Conservation (phyloP, 441 rosid species). For the Biscutella laevigata region DNA sequence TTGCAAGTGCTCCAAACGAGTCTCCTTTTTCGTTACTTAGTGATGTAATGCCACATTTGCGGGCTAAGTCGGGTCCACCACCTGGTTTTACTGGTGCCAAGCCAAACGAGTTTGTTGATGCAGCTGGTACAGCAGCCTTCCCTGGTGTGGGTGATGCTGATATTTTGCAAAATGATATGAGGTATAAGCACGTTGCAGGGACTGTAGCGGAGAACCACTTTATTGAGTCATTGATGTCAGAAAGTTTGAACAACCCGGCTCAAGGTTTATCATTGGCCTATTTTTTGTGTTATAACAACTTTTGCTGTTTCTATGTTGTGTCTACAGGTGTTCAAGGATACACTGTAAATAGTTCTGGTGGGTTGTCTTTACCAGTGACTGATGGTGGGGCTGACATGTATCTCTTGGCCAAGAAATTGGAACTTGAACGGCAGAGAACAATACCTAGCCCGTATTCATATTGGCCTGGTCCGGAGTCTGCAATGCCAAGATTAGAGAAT, state of each 20-base stretch:
- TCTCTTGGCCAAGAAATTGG: slow-evolving; percentile 66
- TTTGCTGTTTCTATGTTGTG: slow-evolving; percentile 18
- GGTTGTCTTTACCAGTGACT: slow-evolving; percentile 35
- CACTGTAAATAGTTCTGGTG: slow-evolving; percentile 41
- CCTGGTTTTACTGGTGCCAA: slow-evolving; percentile 76
- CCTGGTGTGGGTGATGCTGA: slow-evolving; percentile 45
- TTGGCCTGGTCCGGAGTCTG: slow-evolving; percentile 74
- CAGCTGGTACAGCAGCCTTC: slow-evolving; percentile 39
- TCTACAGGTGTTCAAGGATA: slow-evolving; percentile 60
- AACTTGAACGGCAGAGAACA: slow-evolving; percentile 72
- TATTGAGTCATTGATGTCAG: slow-evolving; percentile 83
- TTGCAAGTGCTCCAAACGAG: slow-evolving; percentile 60
- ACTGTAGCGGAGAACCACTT: slow-evolving; percentile 87
- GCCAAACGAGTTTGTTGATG: slow-evolving; percentile 51
- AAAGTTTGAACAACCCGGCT: slow-evolving; percentile 40
- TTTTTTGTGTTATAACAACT: not conserved
- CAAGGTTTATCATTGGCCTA: slow-evolving; percentile 44
- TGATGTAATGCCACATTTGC: slow-evolving; percentile 97
- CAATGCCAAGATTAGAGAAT: slow-evolving; percentile 52
- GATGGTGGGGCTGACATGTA: slow-evolving; percentile 59
- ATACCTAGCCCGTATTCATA: slow-evolving; percentile 43
- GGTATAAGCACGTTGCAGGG: slow-evolving; percentile 44
- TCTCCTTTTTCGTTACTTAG: slow-evolving; percentile 71
- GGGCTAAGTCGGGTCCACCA: slow-evolving; percentile 93
- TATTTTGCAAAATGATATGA: slow-evolving; percentile 44